Evolutionary conservation across 2,329 filamentous ascomycete species (phyloP), one percentile per base, ranked within the genome.

Genomic region (Trichoderma breve): DNA sequence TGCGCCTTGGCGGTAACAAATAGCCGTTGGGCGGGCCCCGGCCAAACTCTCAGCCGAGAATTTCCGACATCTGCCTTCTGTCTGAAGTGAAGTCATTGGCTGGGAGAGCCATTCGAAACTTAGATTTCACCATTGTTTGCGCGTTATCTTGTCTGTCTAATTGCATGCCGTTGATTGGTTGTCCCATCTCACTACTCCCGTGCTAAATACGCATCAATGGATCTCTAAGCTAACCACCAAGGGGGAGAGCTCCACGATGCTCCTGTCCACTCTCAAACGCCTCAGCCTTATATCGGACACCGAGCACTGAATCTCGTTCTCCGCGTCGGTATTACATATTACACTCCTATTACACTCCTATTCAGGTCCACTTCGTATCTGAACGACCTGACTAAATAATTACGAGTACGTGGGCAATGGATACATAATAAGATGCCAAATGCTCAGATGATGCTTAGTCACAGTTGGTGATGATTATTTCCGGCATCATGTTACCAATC

Each of bases 251-350:
- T 67, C 51, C 65, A 58, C 15, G 8, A 36, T 43, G 53, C 18
- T 21, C 36, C 34, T 24, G n/a, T 28, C 64, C 14, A 28, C 43
- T 24, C 39, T 11, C 21, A 26, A 28, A 21, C 21, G 21, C 34
- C 62, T 65, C 34, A 71, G 30, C 62, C 47, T 24, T 60, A 71
- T 61, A 53, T 62, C 61, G 53, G 61, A 60, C 36, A 47, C 62
- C 61, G 69, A 71, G 61, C 53, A 30, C 21, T 51, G 15, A 18
- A 32, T 6, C 51, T 65, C 61, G 36, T 26, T 71, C 24, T 70
- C 60, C 58, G 47, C 0, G n/a, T 55, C 30, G 68, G 39, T 61
- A 43, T 9, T 36, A 36, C 30, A 3, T 4, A 4, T 11, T 32
- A 30, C 5, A 30, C 30, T 32, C 18, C 12, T 39, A 39, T 47